phyloP scores from a whole-genome alignment of 352 stramenopile species.

The Thalassiosira pacifica region DNA sequence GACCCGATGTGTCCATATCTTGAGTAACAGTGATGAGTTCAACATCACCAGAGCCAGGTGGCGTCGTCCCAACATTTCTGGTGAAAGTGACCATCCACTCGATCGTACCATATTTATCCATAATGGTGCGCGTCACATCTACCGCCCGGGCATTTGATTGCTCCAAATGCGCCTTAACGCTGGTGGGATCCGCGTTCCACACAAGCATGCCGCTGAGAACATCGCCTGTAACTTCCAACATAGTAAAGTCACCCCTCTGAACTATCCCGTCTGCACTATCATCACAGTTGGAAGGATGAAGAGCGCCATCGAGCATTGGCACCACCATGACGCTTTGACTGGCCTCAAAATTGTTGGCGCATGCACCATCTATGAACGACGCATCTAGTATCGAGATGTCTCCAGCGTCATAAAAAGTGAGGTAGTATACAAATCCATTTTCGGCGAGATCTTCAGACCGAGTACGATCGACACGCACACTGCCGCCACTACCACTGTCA shows the following conservation, averaged over 20 bases:
- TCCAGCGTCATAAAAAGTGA: constrained; percentile 73
- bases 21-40: constrained; percentile 80
- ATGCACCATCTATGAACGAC: constrained; percentile 48
- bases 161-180: constrained; percentile 82
- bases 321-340: constrained; percentile 67
- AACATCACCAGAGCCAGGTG: constrained; percentile 92
- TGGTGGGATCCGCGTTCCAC: constrained; percentile 68
- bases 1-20: constrained; percentile 68
- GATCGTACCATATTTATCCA: constrained; percentile 94
- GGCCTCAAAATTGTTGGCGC: constrained; percentile 60
- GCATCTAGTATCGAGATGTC: constrained; percentile 54
- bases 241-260: constrained; percentile 90
- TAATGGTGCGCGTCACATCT: constrained; percentile 89
- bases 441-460: constrained; percentile 70
- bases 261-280: constrained; percentile 87
- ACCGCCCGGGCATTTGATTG: constrained; percentile 88
- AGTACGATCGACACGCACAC: constrained; percentile 63
- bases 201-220: constrained; percentile 56
- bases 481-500: constrained; percentile 59
- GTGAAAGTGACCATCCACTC: constrained; percentile 95
- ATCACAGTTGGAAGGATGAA: constrained; percentile 68
- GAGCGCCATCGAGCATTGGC: constrained; percentile 64
- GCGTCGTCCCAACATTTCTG: constrained; percentile 90
- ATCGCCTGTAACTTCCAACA: constrained; percentile 89
- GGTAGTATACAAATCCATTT: constrained; percentile 81